Evolutionary conservation across 225 moss, liverwort and hornwort genomes (phyloP), one percentile per base, ranked within the genome.

Genomic region (Ulota crispa): DNA sequence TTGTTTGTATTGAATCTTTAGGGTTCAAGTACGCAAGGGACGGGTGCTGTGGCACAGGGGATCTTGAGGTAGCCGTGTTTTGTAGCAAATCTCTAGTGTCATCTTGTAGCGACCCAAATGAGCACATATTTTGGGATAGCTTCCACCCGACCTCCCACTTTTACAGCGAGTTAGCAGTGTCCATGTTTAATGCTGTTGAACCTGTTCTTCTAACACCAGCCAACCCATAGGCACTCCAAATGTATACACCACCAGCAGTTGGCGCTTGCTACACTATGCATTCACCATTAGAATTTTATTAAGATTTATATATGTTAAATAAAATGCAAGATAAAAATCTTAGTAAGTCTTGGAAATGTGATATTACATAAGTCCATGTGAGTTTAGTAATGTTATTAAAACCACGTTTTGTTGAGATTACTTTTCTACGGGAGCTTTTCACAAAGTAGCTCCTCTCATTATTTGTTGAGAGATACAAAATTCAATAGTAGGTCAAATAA

Each of bases 41-140:
- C 2, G 91, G 92, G 3, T 97, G 97, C 36, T 97, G 97, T 54
- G 97, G 97, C 28, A 91, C 93, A 11, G 95, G 95, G 2, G 90
- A 85, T 26, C 27, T 85, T 6, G 96, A 96, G 73, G 88, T 84
- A 9, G 68, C 95, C 6, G 16, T 95, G 11, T 31, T 97, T 26
- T 95, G 97, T 88, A 95, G 91, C 84, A 74, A 79, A 77, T 26
- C 41, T 0, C 7, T 81, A 2, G 89, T 83, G 15, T 72, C 24
- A 3, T 37, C 92, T 45, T 95, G 97, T 82, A 77, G 70, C 37
- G 47, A 97, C 64, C 76, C 91, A 1, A 39, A 56, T 4, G 82
- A 87, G 42, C 94, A 88, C 69, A 54, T 97, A 4, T 97, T 94
- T 64, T 97, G 90, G 79, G 97, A 97, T n/a, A 95, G 97, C 76